Evolutionary conservation across 306 rosid species (phyloP).

Genomic region (Cicer arietinum): DNA sequence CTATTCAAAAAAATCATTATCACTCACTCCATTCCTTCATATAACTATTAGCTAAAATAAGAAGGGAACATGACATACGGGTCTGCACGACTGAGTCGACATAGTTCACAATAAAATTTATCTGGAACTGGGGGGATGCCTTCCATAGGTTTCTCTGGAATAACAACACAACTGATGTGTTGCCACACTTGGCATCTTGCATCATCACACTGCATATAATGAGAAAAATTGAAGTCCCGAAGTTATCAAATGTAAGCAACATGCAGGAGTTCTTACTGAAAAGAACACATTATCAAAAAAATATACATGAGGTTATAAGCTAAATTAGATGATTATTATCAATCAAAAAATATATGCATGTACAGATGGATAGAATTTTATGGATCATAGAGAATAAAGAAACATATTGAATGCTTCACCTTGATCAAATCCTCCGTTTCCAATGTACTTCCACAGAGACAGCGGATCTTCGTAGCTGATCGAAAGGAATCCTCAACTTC

Average conservation of each 20-base stretch:
- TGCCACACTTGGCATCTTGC: slow-evolving; percentile 88
- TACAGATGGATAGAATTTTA: slow-evolving; percentile 19
- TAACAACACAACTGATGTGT: slow-evolving; percentile 85
- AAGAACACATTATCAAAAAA: neutral
- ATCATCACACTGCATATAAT: slow-evolving; percentile 88
- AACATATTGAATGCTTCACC: slow-evolving; percentile 56
- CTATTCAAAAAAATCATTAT: slow-evolving; percentile 7
- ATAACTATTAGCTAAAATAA: slow-evolving; percentile 39
- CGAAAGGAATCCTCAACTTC: slow-evolving; percentile 80
- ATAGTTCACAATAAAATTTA: slow-evolving; percentile 80
- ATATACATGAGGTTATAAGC: neutral
- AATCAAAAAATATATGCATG: neutral
- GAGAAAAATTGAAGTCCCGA: slow-evolving; percentile 24
- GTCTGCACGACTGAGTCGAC: slow-evolving; percentile 95
- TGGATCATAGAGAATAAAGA: slow-evolving; percentile 29
- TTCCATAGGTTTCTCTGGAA: slow-evolving; percentile 89
- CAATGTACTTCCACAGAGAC: slow-evolving; percentile 84
- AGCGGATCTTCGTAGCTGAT: slow-evolving; percentile 74
- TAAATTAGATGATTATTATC: slow-evolving; percentile 6
- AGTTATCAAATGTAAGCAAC: slow-evolving; percentile 18
- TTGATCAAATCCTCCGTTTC: slow-evolving; percentile 84
- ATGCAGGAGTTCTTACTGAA: slow-evolving; percentile 19
- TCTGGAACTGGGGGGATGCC: slow-evolving; percentile 74
- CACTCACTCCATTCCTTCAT: slow-evolving; percentile 1
- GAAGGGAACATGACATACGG: slow-evolving; percentile 72